Evolutionary conservation across 2,329 filamentous ascomycete species (phyloP).

Genomic region (Cordyceps javanica): DNA sequence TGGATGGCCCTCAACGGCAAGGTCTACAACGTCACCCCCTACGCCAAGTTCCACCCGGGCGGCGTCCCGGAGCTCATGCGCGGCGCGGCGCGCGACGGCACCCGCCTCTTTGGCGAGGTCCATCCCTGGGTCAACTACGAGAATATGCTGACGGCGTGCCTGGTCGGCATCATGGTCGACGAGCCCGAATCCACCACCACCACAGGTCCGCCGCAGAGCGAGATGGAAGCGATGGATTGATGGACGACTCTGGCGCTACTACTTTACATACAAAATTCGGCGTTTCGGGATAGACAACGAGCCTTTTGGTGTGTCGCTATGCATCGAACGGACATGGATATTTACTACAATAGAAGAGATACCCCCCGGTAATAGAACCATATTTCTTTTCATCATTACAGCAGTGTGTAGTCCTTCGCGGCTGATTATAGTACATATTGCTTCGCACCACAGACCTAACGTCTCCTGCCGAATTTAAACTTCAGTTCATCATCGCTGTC

Average conservation of each 20-base stretch:
- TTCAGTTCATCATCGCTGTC: constrained; percentile 52
- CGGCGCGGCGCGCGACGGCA: constrained; percentile 56
- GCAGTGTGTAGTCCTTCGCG: background rate
- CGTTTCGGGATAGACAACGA: background rate
- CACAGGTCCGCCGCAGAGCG: constrained; percentile 27
- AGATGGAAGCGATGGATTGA: constrained; percentile 58
- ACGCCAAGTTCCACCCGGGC: constrained; percentile 85
- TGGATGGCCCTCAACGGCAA: constrained; percentile 88
- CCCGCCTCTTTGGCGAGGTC: constrained; percentile 57
- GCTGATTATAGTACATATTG: background rate
- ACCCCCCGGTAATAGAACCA: background rate
- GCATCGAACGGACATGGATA: background rate
- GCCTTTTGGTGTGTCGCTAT: background rate
- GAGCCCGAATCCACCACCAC: constrained; percentile 44
- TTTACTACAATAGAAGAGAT: constrained; percentile 3
- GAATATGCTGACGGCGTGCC: constrained; percentile 58
- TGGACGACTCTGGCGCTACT: background rate
- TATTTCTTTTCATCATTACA: constrained; percentile 1
- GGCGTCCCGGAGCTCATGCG: constrained; percentile 68
- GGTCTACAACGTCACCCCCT: constrained; percentile 92
- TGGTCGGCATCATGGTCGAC: constrained; percentile 57
- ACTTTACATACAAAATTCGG: background rate
- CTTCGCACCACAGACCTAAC: constrained; percentile 21
- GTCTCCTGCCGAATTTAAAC: constrained; percentile 49
- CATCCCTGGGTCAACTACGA: constrained; percentile 70